Base-by-base conservation (phyloP, 1,284 basidiomycete genomes). In the Chalciporus piperatoides region DNA sequence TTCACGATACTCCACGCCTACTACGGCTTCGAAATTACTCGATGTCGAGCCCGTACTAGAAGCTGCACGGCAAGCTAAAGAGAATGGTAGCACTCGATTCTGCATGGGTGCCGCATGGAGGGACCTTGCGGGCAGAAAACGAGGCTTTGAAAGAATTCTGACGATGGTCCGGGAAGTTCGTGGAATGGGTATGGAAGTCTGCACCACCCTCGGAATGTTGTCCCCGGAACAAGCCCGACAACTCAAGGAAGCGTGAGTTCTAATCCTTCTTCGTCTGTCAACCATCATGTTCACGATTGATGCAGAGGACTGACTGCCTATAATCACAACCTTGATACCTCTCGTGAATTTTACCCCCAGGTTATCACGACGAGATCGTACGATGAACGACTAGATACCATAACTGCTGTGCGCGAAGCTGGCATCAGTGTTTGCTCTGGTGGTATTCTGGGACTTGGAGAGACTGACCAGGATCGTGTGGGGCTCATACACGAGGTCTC, bases 31-130 rank as follows among this genome's bases (percentile, higher is more conserved):
- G 25, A 84, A 85, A 55, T 75, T 99, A 28, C 79, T 97, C n/a
- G 86, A 94, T 48, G 76, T 97, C 48, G 95, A 95, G 63, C 92
- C 92, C 8, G 96, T 99, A 9, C 74, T 99, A 23, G 84, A 86
- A 66, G 93, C 86, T 17, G 93, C 96, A 21, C 81, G 92, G 24
- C 87, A 90, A 66, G 96, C 96, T 25, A 98, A 97, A 68, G 93
- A 77, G 56, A 98, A 98, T 63, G 96, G 96, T 27, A 94, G 90
- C 65, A 99, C 96, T 17, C 80, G 96, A 21, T 98, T 98, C 75
- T 99, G 96, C 70, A 98, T 98, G 96, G 96, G 96, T 49, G 95
- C 96, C 4, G 96, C 96, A n/a, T 99, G 96, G 96, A 78, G 96
- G 58, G 96, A 97, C 68, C 80, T 98, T 41, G 85, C 90, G 24